Evolutionary conservation across 2,329 filamentous ascomycete species (phyloP), one percentile per base, ranked within the genome.

Genomic region (Cytospora paraplurivora): DNA sequence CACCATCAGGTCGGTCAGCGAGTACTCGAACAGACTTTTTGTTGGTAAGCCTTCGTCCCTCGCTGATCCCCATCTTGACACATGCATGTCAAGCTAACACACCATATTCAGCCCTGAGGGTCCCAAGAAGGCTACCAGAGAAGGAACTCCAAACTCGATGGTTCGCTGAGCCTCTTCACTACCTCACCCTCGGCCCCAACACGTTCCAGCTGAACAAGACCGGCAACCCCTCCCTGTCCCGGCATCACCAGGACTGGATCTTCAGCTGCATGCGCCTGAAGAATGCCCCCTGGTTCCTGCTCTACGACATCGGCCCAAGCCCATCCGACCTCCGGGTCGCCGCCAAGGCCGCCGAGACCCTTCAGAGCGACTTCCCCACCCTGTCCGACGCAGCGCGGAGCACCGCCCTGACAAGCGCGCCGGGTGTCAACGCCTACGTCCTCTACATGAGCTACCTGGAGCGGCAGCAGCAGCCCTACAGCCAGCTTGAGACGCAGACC

Each of bases 401-500:
- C 50, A 66, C 72, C 8, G 70, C 73, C 1, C 57, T 73, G 15
- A 77, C 73, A 69, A 82, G 83, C 68, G 76, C 82, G 69, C 82
- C 72, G 8, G 65, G 67, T 5, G 65, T 69, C 7, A 78, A 79
- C 57, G 71, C 75, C 32, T 78, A 97, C 73, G 80, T 96, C 34
- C 87, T 87, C 4, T 99, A 99, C 72, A 80, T 99, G 64, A 85
- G 89, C 67, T 89, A 95, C 76, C 79, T 99, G 1, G 93, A 98
- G 74, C 84, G 87, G 55, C 90, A 91, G 64, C 94, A 98, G 72
- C 88, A 89, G 10, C 81, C 88, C 0, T 78, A 82, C 62, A 77
- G 78, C 0, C 74, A 75, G 7, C 76, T 86, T 5, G 84, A 87
- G 71, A 78, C 78, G 17, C 75, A 77, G 2, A 82, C 81, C 1